These are phyloP conservation scores for Salix caprea DNA, from an alignment of 345 rosid genomes.

Conservation along the genomic window DNA sequence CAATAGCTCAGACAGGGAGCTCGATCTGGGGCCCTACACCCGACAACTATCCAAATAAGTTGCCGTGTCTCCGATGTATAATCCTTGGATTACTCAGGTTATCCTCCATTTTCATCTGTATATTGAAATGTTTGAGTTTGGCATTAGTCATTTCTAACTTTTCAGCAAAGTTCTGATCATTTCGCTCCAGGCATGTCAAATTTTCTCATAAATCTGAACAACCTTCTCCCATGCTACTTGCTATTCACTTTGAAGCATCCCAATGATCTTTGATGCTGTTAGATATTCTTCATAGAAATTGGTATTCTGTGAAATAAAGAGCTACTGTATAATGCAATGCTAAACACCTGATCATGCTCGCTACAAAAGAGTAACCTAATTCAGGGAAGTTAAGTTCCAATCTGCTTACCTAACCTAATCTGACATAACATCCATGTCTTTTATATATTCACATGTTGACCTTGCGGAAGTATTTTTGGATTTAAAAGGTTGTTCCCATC, in stretches of 20 bases:
- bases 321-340: neutral
- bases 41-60: neutral
- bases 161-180: neutral
- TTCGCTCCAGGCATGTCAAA: neutral
- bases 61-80: neutral
- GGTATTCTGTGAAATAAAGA: neutral
- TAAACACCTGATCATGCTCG: neutral
- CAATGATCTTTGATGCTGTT: neutral
- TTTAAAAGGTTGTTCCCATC: neutral
- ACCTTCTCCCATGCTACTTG: neutral
- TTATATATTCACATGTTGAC: neutral
- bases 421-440: neutral
- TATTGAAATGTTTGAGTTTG: neutral
- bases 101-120: neutral
- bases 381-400: neutral
- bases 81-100: neutral
- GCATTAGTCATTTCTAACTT: neutral
- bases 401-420: neutral
- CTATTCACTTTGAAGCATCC: neutral
- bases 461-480: too few relatives aligned
- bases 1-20: neutral
- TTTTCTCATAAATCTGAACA: neutral
- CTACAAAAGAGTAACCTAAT: neutral
- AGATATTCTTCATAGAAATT: neutral
- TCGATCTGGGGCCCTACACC: neutral